Base-by-base conservation (phyloP, 2,329 filamentous ascomycete genomes). In the Phaeosphaeria sp. region DNA sequence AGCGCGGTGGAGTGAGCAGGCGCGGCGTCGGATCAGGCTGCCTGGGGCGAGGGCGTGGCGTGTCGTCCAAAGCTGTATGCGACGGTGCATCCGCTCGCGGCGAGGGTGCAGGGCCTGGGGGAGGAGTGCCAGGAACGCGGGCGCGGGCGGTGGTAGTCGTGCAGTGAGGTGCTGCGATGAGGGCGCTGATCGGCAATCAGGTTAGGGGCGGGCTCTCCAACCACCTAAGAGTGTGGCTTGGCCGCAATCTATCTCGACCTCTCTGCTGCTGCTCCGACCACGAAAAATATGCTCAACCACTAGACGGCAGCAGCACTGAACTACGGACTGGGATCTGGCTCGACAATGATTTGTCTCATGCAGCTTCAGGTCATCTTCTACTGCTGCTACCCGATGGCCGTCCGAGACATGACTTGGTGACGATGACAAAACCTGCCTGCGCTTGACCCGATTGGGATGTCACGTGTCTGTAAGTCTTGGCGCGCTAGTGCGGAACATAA, bases 51-150 rank as follows among this genome's bases (percentile, higher is more conserved):
- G 55, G 66, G 60, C n/a, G 51, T 54, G 59, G 51, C 56, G 39
- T 39, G 62, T 61, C 59, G 61, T 39, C 61, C 62, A 58, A 64
- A 53, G 60, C 61, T 53, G 61, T 56, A 64, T 63, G 67, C 65
- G 67, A 68, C 65, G 63, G 60, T 60, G 68, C 68, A 66, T 68
- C 67, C 59, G 70, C 67, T 60, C 60, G 59, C 55, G 61, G 57
- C 54, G 56, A 59, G 59, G 62, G 61, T 64, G 63, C 63, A 63
- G 61, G 68, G 67, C 65, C 61, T 57, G 63, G 65, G 60, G 60
- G 57, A 25, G 47, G 25, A 43, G 59, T 61, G 68, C 63, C 64
- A 67, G 63, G 62, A 62, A 69, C 64, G 67, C 62, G 61, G 68
- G 55, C 59, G 65, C 59, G 52, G 63, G 62, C 47, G 53, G 58